Evolutionary conservation across 1,139 yeast genomes (phyloP).

Genomic region (Maudiozyma humilis): DNA sequence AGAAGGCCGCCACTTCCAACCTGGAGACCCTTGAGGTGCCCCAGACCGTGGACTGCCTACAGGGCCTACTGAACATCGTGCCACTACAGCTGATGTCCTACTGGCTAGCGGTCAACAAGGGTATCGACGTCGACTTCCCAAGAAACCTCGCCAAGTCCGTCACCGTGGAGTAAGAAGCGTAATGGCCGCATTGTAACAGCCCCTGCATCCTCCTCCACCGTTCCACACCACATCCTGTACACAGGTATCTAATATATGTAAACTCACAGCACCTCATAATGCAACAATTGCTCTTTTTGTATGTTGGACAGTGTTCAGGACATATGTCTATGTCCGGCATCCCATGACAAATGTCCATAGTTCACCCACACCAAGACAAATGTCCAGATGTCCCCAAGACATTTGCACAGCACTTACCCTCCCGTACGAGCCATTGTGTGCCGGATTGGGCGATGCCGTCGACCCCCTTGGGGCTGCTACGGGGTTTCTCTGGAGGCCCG

Average conservation of each 20-base stretch:
- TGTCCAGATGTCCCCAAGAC: too few relatives aligned
- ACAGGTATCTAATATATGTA: not conserved
- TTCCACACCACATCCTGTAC: not conserved
- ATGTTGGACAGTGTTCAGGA: too few relatives aligned
- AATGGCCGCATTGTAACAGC: not conserved
- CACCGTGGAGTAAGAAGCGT: conserved; percentile 63
- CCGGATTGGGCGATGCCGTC: too few relatives aligned
- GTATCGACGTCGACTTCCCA: conserved; percentile 97
- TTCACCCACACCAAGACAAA: too few relatives aligned
- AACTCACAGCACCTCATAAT: not conserved
- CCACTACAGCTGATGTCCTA: conserved; percentile 95
- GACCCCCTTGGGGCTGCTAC: too few relatives aligned
- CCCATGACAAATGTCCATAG: too few relatives aligned
- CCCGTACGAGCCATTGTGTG: too few relatives aligned
- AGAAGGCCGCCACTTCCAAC: conserved; percentile 36
- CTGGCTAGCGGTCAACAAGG: conserved; percentile 93
- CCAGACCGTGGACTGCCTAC: conserved; percentile 91
- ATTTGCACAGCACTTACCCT: too few relatives aligned
- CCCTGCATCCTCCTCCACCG: not conserved
- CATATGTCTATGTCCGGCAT: too few relatives aligned
- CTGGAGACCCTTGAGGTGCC: conserved; percentile 82
- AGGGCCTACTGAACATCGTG: conserved; percentile 88
- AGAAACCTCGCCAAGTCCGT: conserved; percentile 97
- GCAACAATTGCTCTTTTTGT: not conserved
- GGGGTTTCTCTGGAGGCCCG: too few relatives aligned